phyloP scores from a whole-genome alignment of 371 early-diverging fungal species.

The Mucor plumbeus region DNA sequence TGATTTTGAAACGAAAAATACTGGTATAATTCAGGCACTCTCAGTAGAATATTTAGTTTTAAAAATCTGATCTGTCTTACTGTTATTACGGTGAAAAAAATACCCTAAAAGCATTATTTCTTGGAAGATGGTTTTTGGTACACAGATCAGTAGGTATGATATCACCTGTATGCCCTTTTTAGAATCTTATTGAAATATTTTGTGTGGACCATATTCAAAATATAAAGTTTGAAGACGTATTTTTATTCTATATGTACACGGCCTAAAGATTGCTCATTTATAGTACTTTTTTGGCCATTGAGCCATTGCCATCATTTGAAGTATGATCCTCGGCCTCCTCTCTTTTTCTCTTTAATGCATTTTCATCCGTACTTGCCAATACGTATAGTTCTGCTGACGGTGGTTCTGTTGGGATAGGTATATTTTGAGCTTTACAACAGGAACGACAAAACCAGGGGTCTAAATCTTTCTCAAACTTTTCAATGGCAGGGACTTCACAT shows the following conservation, averaged over 20 bases:
- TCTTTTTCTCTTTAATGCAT: background rate
- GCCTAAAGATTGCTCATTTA: background rate
- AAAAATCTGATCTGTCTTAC: too few species aligned
- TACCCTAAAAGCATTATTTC: too few species aligned
- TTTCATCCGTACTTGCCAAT: background rate
- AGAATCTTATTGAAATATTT: too few species aligned
- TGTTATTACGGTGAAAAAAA: too few species aligned
- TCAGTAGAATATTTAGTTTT: too few species aligned
- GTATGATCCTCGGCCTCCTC: background rate
- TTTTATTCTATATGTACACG: conserved; percentile 1
- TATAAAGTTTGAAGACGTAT: background rate
- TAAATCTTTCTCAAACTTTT: conserved; percentile 38
- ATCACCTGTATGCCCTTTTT: too few species aligned
- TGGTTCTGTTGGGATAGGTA: conserved; percentile 32
- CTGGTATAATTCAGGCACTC: too few species aligned
- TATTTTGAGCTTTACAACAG: conserved; percentile 32
- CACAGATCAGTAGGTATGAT: too few species aligned
- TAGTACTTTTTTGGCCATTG: background rate
- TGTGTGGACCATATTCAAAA: too few species aligned
- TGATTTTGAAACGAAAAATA: too few species aligned
- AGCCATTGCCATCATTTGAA: background rate
- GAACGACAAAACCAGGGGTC: conserved; percentile 58
- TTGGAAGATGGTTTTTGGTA: too few species aligned
- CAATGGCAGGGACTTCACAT: conserved; percentile 49
- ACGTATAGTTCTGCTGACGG: too few species aligned